phyloP scores from a whole-genome alignment of 140 eudicot species.

The Flaveria floridana region DNA sequence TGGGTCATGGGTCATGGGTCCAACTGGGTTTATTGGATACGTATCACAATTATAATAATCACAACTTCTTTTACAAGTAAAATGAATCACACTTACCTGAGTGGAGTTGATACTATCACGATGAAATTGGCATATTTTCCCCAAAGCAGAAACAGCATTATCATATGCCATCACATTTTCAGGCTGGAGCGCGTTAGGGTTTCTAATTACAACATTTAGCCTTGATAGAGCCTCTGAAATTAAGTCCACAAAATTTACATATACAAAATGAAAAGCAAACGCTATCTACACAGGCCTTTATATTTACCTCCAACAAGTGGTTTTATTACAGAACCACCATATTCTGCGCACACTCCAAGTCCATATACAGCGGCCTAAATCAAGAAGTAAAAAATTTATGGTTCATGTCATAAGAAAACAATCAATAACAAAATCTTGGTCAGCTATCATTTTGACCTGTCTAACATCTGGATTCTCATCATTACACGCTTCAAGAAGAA shows the following conservation, averaged over 20 bases:
- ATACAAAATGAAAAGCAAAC: background rate
- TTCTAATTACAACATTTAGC: slow-evolving; percentile 74
- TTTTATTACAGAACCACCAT: slow-evolving; percentile 82
- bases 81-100: slow-evolving; percentile 50
- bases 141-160: slow-evolving; percentile 97
- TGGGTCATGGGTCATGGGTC: too few species aligned
- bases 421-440: background rate
- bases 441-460: slow-evolving; percentile 54
- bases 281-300: background rate
- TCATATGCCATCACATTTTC: slow-evolving; percentile 97
- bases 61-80: background rate
- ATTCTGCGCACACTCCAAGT: slow-evolving; percentile 96
- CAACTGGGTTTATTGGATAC: too few species aligned
- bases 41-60: background rate
- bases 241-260: background rate
- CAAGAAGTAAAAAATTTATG: background rate
- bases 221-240: slow-evolving; percentile 93
- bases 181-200: slow-evolving; percentile 73
- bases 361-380: slow-evolving; percentile 96
- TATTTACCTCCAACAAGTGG: slow-evolving; percentile 89
- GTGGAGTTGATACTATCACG: slow-evolving; percentile 90
- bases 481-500: slow-evolving; percentile 93
- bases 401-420: slow-evolving; percentile 26
- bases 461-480: slow-evolving; percentile 90
- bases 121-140: slow-evolving; percentile 89